phyloP scores from a whole-genome alignment of 164 flowering plant species.

The Stephania cephalantha region DNA sequence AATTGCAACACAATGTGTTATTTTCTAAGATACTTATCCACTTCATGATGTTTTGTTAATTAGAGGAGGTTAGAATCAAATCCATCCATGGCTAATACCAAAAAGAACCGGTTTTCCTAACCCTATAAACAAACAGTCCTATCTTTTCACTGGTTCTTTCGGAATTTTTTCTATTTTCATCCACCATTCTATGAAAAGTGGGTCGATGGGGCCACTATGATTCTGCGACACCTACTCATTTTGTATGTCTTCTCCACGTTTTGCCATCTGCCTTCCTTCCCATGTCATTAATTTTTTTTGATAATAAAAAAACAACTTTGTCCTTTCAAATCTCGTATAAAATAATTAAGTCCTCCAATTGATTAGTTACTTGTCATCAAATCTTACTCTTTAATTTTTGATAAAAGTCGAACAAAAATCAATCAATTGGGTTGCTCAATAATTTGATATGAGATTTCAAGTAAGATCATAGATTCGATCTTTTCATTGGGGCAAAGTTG shows the following conservation, averaged over 20 bases:
- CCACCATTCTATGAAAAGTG: not conserved
- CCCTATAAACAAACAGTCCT: not conserved
- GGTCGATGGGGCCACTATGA: not conserved
- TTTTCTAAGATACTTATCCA: not conserved
- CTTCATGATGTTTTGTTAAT: not conserved
- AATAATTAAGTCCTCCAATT: too few relatives aligned
- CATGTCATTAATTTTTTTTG: not conserved
- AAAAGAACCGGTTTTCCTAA: not conserved
- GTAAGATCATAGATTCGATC: too few relatives aligned
- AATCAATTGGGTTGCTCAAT: too few relatives aligned
- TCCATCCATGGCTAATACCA: not conserved
- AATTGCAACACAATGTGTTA: not conserved
- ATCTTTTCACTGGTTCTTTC: not conserved
- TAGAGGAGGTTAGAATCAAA: not conserved
- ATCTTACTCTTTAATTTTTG: too few relatives aligned
- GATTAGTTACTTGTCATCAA: not conserved
- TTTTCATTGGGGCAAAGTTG: too few relatives aligned
- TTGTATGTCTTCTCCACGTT: not conserved
- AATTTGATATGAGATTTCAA: too few relatives aligned
- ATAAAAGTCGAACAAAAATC: too few relatives aligned
- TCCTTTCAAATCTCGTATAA: too few relatives aligned
- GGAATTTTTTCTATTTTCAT: not conserved
- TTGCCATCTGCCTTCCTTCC: not conserved
- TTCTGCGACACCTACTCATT: not conserved
- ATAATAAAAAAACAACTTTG: too few relatives aligned